phyloP scores from a whole-genome alignment of 768 basidiomycete species.

The Termitomyces sp. region DNA sequence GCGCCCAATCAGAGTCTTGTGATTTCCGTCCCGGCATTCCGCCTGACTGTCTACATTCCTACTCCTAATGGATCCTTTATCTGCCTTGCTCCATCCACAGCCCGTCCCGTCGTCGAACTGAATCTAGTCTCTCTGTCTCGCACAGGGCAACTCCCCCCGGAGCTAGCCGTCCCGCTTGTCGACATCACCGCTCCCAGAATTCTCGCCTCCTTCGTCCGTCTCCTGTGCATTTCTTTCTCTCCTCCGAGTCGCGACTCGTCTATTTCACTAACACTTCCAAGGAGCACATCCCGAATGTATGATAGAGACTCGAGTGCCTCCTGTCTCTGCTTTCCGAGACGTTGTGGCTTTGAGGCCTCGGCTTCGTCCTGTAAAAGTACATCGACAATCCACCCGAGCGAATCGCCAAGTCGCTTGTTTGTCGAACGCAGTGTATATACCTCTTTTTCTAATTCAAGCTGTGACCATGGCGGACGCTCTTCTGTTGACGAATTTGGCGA shows the following conservation, averaged over 20 bases:
- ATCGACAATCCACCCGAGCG: slow-evolving; percentile 73
- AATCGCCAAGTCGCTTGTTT: slow-evolving; percentile 63
- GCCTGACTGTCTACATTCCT: slow-evolving; percentile 2
- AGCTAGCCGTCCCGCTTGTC: slow-evolving; percentile 7
- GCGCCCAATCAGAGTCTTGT: slow-evolving; percentile 35
- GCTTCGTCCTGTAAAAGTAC: slow-evolving; percentile 55
- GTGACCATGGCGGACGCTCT: slow-evolving; percentile 50
- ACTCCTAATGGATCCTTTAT: too few relatives aligned
- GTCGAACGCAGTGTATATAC: slow-evolving; percentile 45
- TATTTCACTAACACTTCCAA: slow-evolving; percentile 44
- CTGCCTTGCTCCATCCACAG: too few relatives aligned
- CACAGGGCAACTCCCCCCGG: slow-evolving; percentile 20
- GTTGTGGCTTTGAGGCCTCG: slow-evolving; percentile 33
- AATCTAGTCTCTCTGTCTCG: slow-evolving; percentile 50
- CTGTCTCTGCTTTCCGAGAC: slow-evolving; percentile 37
- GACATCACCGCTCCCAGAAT: slow-evolving; percentile 11
- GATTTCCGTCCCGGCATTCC: slow-evolving; percentile 26
- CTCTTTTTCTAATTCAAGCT: slow-evolving; percentile 69
- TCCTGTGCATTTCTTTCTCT: slow-evolving; percentile 34
- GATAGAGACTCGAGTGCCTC: slow-evolving; percentile 75
- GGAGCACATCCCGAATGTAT: slow-evolving; percentile 72
- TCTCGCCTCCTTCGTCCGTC: slow-evolving; percentile 2
- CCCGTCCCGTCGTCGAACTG: too few relatives aligned
- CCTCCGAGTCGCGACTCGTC: slow-evolving; percentile 67
- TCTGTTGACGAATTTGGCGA: slow-evolving; percentile 48